Base-by-base conservation (phyloP, 257 asterid genomes). In the Lycium ferocissimum region DNA sequence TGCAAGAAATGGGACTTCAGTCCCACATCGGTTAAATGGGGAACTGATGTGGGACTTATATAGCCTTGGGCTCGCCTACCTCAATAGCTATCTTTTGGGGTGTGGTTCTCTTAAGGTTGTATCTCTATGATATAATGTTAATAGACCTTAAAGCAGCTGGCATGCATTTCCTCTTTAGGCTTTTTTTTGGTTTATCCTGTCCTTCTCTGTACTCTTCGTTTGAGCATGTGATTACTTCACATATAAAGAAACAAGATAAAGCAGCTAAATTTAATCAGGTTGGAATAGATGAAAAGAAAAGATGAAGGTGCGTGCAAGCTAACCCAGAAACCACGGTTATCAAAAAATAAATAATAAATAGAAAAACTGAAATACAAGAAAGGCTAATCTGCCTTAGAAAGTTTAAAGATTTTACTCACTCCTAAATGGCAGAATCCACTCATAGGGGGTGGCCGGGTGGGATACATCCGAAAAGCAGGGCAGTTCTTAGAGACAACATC, bases 401-500 rank as follows among this genome's bases (percentile, higher is more conserved):
- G 18, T 63, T 11, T 26, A 63, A 22, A 63, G 37, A 33, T 26
- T 26, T 63, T 22, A 63, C 40, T 4, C 71, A 26, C 40, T 63
- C 71, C 71, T 63, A 26, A 58, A 63, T 26, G 71, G 71, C 71
- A 2, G 12, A 26, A 12, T 26, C 7, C 8, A 22, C 71, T 58
- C 38, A 5, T 63, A 3, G 71, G 14, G 71, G 71, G 22, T 57
- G 62, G 62, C 40, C 6, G 71, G 71, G 22, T 57, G 62, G 62
- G 18, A 57, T 18, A 18, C 65, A 18, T 58, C 3, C 8, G 65
- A 66, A 33, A 66, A 33, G 43, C 73, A 66, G 73, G n/a, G 73
- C 73, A 66, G 73, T 66, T 65, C 72, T 65, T 66, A 26, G n/a
- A 33, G 73, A 11, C 73, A 66, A 22, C 40, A 63, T 63, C 17